phyloP scores from a whole-genome alignment of 176 grass and related monocot genomes.

The Luzula sylvatica region DNA sequence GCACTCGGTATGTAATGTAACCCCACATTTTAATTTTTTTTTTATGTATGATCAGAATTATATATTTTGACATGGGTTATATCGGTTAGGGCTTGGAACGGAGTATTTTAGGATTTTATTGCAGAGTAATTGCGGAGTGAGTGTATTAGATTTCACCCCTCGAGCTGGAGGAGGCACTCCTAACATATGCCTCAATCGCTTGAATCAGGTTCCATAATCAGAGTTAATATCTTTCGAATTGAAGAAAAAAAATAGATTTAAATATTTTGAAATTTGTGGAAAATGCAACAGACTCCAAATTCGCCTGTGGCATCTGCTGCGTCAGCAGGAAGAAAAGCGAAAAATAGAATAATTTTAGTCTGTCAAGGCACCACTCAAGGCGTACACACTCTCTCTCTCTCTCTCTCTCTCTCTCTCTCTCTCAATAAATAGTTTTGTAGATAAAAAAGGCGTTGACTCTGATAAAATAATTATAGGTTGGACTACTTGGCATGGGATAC shows the following conservation, averaged over 20 bases:
- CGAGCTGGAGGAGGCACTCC: slow-evolving; percentile 30
- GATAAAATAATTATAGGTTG: slow-evolving; percentile 31
- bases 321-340: slow-evolving; percentile 61
- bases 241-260: slow-evolving; percentile 1
- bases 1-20: slow-evolving; percentile 44
- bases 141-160: slow-evolving; percentile 75
- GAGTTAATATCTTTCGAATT: neutral
- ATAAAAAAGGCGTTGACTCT: too few species aligned
- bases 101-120: slow-evolving; percentile 75
- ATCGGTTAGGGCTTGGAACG: slow-evolving; percentile 60
- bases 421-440: too few species aligned
- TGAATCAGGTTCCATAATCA: slow-evolving; percentile 52
- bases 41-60: too few species aligned
- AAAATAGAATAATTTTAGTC: slow-evolving; percentile 62
- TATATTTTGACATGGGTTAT: slow-evolving; percentile 5
- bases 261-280: neutral
- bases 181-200: slow-evolving; percentile 70
- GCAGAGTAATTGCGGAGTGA: slow-evolving; percentile 89
- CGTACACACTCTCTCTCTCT: slow-evolving; percentile 26
- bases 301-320: slow-evolving; percentile 45
- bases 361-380: slow-evolving; percentile 72
- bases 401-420: neutral
- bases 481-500: slow-evolving; percentile 47
- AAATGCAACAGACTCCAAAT: slow-evolving; percentile 61
- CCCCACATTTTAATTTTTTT: neutral